Evolutionary conservation across 2,329 filamentous ascomycete species (phyloP), one percentile per base, ranked within the genome.

Genomic region (Ophiostoma tasmaniense): DNA sequence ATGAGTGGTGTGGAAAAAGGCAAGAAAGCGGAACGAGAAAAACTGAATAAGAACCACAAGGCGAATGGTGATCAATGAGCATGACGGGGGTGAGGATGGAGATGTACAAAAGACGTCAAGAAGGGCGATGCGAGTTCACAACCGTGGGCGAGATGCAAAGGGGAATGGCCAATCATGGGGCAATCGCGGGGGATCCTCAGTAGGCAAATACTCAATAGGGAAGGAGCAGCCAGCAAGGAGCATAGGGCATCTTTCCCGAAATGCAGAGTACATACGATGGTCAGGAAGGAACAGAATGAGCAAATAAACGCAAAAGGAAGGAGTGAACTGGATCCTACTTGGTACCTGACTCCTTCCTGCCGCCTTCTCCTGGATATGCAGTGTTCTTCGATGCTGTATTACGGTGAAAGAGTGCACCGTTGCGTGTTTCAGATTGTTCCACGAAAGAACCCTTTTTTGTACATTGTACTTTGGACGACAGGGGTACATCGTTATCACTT

Each of bases 371-470:
- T 55, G 50, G n/a, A 52, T 55, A 22, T 55, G 50, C 50, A 55
- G 50, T 25, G 50, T 55, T 55, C 50, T 55, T 25, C n/a, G 13
- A 39, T 39, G 13, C 37, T 25, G 20, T 45, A 55, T 55, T 25
- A 55, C 22, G 22, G n/a, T 25, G 22, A 45, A 45, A 45, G 50
- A 14, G 55, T 61, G 55, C 28, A 13, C 28, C 55, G 55, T 61
- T 65, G 25, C 25, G 55, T 45, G 69, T 70, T 70, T 70, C 69
- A 69, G 69, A 67, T 67, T 67, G 65, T 70, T 70, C 69, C 65
- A 66, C 61, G 69, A 65, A 35, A 62, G 11, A 39, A 50, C 25
- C 3, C 45, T 17, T 39, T 37, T 61, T 17, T 37, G 33, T 42
- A 45, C 42, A 20, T 10, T 17, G 42, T 45, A 45, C 17, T 35